Conservation (phyloP, 352 stramenopile species). For the Phytophthora capsici region DNA sequence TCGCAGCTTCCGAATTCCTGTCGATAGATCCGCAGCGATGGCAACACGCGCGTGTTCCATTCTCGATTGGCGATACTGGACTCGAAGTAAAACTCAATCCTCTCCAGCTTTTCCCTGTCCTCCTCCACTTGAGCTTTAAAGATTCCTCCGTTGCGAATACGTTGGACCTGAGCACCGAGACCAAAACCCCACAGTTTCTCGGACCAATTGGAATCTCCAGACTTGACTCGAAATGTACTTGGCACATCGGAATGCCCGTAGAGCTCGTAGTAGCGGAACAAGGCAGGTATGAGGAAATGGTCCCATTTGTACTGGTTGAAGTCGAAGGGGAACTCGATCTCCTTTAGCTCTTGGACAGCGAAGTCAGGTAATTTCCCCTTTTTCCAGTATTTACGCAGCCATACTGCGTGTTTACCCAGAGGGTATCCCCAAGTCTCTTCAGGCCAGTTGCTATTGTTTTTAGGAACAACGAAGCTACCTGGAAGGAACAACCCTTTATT, state of each 20-base stretch:
- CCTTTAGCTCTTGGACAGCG: conserved; percentile 22
- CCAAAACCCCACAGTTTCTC: conserved; percentile 18
- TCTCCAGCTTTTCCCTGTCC: conserved; percentile 28
- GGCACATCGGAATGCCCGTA: conserved; percentile 41
- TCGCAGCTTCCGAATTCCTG: conserved; percentile 39
- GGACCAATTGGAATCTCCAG: conserved; percentile 20
- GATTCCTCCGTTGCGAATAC: conserved; percentile 27
- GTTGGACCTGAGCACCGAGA: conserved; percentile 38
- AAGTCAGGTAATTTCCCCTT: conserved; percentile 7
- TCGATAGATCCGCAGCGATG: conserved; percentile 37
- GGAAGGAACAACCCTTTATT: conserved; percentile 4
- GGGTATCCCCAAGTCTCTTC: background rate
- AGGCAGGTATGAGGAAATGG: conserved; percentile 30
- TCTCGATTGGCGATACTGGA: conserved; percentile 33
- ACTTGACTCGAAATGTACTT: conserved; percentile 32
- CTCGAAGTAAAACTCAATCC: conserved; percentile 43
- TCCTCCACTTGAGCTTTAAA: conserved; percentile 35
- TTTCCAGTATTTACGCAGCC: conserved; percentile 2
- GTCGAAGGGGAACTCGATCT: conserved; percentile 37
- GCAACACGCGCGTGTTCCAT: conserved; percentile 47
- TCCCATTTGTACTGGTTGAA: conserved; percentile 31
- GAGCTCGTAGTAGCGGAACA: conserved; percentile 35
- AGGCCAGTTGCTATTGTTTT: background rate
- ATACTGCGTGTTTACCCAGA: background rate
- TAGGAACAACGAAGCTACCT: background rate